Base-by-base conservation (phyloP, 306 rosid species). In the Lathyrus aphaca region DNA sequence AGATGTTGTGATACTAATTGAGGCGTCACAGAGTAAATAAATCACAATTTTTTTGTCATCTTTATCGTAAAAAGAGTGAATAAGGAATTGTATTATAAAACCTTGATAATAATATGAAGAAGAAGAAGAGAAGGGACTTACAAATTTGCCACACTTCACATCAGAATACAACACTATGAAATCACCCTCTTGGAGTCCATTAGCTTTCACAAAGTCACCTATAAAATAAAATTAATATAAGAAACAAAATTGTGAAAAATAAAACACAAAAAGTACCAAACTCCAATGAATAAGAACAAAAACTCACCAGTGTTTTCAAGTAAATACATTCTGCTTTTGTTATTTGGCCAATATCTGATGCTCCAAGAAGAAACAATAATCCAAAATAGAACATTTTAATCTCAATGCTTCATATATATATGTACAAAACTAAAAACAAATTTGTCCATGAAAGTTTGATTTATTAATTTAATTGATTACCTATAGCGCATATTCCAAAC, bases 401-500 rank as follows among this genome's bases (percentile, higher is more conserved):
- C 74, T 66, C 64, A 14, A 29, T 29, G 27, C 43, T 49, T 23
- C 3, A 57, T 10, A n/a, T 32, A 49, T 35, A 12, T 54, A 10
- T 37, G 55, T 66, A 3, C 1, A 21, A 72, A 46, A 17, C 3
- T 4, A 11, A 21, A 1, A 10, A 18, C 12, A 32, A 25, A 39
- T 6, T 29, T 39, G 59, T 8, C 16, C 9, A 42, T 67, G 16
- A 42, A 73, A 25, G 3, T 30, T 44, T 0, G 32, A 49, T 75
- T 35, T 1, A 7, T 35, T 35, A 35, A 25, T 25, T 25, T 25
- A 25, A 25, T 25, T 25, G 2, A 35, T 35, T 83, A 94, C 99
- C 99, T 87, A 21, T 94, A 94, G 15, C 99, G 99, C 99, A 94
- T 88, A 66, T 88, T 91, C 99, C 99, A 94, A 73, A 94, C 89